Evolutionary conservation across 352 stramenopile genomes (phyloP).

Genomic region (Thalassiosira livingstoniorum): DNA sequence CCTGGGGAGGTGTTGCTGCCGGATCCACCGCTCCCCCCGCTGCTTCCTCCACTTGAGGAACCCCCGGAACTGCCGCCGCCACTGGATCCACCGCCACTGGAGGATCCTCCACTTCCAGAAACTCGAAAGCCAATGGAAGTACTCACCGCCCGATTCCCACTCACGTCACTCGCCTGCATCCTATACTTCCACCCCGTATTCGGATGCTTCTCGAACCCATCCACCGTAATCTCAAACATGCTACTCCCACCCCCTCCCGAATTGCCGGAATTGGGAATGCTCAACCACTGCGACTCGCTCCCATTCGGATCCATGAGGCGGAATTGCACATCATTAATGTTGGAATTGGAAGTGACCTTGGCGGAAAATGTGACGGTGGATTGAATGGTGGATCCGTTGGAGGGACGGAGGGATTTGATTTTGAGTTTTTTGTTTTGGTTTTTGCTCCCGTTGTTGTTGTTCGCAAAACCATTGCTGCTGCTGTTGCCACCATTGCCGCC

Average conservation of each 20-base stretch:
- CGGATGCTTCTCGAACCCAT: constrained; percentile 50
- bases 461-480: background rate
- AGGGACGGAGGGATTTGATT: constrained; percentile 32
- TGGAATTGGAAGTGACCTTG: constrained; percentile 6
- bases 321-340: constrained; percentile 26
- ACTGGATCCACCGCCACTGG: background rate
- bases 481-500: constrained; percentile 17
- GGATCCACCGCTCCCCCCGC: background rate
- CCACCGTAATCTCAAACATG: constrained; percentile 47
- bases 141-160: constrained; percentile 16
- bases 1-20: background rate
- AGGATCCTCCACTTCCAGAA: background rate
- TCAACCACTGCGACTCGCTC: constrained; percentile 18
- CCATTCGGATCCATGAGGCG: constrained; percentile 37
- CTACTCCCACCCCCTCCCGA: background rate
- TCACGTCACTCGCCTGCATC: constrained; percentile 34
- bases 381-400: constrained; percentile 21
- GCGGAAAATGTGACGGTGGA: constrained; percentile 43
- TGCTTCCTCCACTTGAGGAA: background rate
- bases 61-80: constrained; percentile 1
- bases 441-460: constrained; percentile 28
- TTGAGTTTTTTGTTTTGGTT: constrained; percentile 16
- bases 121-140: constrained; percentile 39
- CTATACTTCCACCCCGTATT: constrained; percentile 42
- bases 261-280: background rate